Evolutionary conservation across 208 protist species (phyloP).

Genomic region (Kentomonas sorsogonicus): DNA sequence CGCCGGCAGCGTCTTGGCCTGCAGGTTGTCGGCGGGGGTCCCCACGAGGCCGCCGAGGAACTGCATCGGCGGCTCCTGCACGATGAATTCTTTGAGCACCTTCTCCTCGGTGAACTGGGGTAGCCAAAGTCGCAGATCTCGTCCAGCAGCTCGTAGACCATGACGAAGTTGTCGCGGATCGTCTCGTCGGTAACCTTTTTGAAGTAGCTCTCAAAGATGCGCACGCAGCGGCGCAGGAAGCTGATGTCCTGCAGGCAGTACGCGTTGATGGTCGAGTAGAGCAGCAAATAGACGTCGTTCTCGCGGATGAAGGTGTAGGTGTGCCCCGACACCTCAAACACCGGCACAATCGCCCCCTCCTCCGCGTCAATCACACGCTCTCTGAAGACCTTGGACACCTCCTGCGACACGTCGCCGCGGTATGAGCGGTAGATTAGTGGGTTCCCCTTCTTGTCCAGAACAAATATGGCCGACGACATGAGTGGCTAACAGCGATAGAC

Average conservation of each 20-base stretch:
- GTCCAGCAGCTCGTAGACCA: constrained; percentile 99
- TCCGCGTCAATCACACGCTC: constrained; percentile 91
- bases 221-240: constrained; percentile 91
- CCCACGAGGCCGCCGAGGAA: constrained; percentile 52
- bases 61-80: too few relatives aligned
- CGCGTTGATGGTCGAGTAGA: constrained; percentile 93
- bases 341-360: constrained; percentile 84
- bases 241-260: constrained; percentile 92
- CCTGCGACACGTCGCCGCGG: constrained; percentile 91
- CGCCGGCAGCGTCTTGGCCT: constrained; percentile 47
- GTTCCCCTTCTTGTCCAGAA: constrained; percentile 93
- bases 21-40: constrained; percentile 29
- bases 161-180: constrained; percentile 96
- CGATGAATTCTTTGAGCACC: constrained; percentile 96
- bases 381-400: constrained; percentile 82
- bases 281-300: constrained; percentile 93
- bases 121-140: constrained; percentile 99
- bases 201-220: constrained; percentile 94
- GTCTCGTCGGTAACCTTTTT: constrained; percentile 93
- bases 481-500: too few relatives aligned
- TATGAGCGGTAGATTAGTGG: constrained; percentile 95
- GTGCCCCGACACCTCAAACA: constrained; percentile 90
- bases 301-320: constrained; percentile 95
- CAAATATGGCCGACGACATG: constrained; percentile 91
- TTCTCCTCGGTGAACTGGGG: constrained; percentile 95